Percentiles rank a stretch among this genome's conserved stretches.
phyloP scores from a whole-genome alignment of 1,139 yeast genomes.

The Saccharomyces hybrid region DNA sequence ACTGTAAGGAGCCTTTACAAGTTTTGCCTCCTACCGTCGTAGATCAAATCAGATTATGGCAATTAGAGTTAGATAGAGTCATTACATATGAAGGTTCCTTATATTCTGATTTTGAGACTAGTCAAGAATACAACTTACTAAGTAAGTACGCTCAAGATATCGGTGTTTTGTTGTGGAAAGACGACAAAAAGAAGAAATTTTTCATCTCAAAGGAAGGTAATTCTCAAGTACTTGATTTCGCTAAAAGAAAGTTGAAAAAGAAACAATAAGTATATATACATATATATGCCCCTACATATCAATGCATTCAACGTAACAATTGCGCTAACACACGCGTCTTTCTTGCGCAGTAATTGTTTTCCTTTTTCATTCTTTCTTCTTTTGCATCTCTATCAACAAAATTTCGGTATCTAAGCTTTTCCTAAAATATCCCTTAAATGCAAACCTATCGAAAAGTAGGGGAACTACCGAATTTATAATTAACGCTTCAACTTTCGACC shows the following conservation, averaged over 20 bases:
- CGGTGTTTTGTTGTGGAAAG: slow-evolving; percentile 85
- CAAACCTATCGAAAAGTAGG: background rate
- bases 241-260: slow-evolving; percentile 45
- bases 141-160: slow-evolving; percentile 79
- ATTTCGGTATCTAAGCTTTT: background rate
- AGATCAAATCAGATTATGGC: slow-evolving; percentile 95
- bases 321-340: background rate
- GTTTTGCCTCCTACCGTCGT: slow-evolving; percentile 90
- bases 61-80: slow-evolving; percentile 87
- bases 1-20: slow-evolving; percentile 51
- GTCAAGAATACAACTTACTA: slow-evolving; percentile 66
- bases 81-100: slow-evolving; percentile 82
- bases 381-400: background rate
- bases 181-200: slow-evolving; percentile 56
- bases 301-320: background rate
- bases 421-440: background rate
- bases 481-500: background rate
- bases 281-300: background rate
- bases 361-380: background rate
- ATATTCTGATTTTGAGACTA: slow-evolving; percentile 76
- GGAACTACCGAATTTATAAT: background rate
- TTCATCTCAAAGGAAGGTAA: slow-evolving; percentile 85
- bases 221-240: slow-evolving; percentile 78
- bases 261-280: slow-evolving; percentile 12
- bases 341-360: background rate